Conservation (phyloP, 352 stramenopile species). For the Globisporangium barbulae region DNA sequence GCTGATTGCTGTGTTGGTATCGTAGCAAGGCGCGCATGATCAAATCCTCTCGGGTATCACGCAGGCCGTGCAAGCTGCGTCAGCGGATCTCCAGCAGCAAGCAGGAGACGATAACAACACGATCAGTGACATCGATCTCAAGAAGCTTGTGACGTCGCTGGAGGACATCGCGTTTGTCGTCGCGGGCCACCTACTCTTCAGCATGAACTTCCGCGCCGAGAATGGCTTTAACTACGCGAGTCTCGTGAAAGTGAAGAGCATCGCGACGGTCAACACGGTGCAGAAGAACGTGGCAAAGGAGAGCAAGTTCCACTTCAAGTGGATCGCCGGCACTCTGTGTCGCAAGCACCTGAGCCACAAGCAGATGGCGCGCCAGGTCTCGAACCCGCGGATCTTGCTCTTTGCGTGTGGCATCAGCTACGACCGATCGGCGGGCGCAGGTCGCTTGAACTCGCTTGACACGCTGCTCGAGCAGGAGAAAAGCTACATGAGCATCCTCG, state of each 20-base stretch:
- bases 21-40: slow-evolving; percentile 58
- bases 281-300: slow-evolving; percentile 73
- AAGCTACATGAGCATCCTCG: slow-evolving; percentile 96
- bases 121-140: slow-evolving; percentile 27
- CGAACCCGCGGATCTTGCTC: slow-evolving; percentile 97
- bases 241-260: slow-evolving; percentile 85
- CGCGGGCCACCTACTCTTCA: slow-evolving; percentile 71
- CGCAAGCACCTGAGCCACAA: slow-evolving; percentile 97
- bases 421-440: slow-evolving; percentile 81
- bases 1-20: neutral
- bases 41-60: slow-evolving; percentile 58
- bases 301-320: slow-evolving; percentile 88
- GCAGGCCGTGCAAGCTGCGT: slow-evolving; percentile 30
- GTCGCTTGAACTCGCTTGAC: slow-evolving; percentile 92
- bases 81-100: slow-evolving; percentile 21
- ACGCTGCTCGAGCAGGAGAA: slow-evolving; percentile 96
- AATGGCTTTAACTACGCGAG: slow-evolving; percentile 80
- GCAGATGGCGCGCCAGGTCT: slow-evolving; percentile 90
- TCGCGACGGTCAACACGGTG: slow-evolving; percentile 42
- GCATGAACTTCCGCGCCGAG: slow-evolving; percentile 70
- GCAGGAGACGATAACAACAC: slow-evolving; percentile 1
- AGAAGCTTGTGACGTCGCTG: slow-evolving; percentile 42
- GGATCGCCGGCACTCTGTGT: slow-evolving; percentile 94
- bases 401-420: slow-evolving; percentile 96
- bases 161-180: slow-evolving; percentile 80